Evolutionary conservation across 192 early-diverging fungal species (phyloP).

Genomic region (Rhizophlyctis rosea): DNA sequence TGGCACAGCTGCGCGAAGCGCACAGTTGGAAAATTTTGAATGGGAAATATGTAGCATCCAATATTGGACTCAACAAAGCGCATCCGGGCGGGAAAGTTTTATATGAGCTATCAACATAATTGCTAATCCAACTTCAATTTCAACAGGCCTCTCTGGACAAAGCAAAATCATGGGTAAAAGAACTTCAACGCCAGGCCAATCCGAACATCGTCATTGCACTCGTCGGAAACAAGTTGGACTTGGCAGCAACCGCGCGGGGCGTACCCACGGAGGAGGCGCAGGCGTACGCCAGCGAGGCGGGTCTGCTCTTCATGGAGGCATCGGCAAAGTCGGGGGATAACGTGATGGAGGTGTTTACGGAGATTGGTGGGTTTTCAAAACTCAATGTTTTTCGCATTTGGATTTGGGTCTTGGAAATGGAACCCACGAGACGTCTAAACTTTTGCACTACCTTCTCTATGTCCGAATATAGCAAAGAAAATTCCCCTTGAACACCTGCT

Average conservation of each 20-base stretch:
- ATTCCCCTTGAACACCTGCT: slow-evolving; percentile 53
- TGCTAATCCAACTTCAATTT: slow-evolving; percentile 14
- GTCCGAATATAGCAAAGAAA: slow-evolving; percentile 43
- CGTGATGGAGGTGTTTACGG: slow-evolving; percentile 86
- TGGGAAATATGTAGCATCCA: too few species aligned
- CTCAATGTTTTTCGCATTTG: background rate
- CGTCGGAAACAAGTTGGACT: slow-evolving; percentile 94
- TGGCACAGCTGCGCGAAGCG: background rate
- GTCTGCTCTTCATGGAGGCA: slow-evolving; percentile 86
- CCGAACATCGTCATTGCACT: slow-evolving; percentile 95
- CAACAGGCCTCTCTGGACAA: slow-evolving; percentile 78
- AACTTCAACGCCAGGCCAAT: slow-evolving; percentile 93
- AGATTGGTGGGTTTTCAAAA: slow-evolving; percentile 59
- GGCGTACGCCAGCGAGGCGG: slow-evolving; percentile 73
- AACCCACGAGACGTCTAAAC: background rate
- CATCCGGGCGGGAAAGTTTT: too few species aligned
- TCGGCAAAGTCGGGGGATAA: slow-evolving; percentile 80
- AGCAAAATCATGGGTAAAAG: slow-evolving; percentile 94
- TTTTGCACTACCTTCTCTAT: background rate
- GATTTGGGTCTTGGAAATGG: background rate
- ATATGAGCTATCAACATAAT: too few species aligned
- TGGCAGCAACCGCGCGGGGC: slow-evolving; percentile 61
- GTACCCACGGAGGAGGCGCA: slow-evolving; percentile 71
- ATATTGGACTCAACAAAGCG: too few species aligned
- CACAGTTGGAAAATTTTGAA: too few species aligned